A percentile compares a stretch with the other conserved stretches of the same genome.
These are phyloP conservation scores for Exophiala lecanii-corni DNA, from an alignment of 2,329 filamentous ascomycete genomes.

Conservation along the genomic window DNA sequence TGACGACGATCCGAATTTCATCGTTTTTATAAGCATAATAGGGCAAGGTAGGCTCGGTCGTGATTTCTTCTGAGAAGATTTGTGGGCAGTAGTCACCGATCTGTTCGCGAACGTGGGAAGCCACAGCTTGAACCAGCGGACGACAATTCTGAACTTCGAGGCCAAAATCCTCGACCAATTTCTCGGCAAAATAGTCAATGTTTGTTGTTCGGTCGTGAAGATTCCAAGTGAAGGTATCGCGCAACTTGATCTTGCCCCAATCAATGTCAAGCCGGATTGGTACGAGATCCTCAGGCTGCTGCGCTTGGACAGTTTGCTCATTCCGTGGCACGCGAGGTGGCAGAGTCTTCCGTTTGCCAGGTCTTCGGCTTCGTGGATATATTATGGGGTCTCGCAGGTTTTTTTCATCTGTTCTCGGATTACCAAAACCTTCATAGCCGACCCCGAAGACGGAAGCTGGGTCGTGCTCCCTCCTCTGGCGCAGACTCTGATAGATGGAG, in stretches of 20 bases:
- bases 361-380: conserved; percentile 73
- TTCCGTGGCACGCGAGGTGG: conserved; percentile 70
- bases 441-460: conserved; percentile 58
- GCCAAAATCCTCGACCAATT: conserved; percentile 78
- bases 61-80: conserved; percentile 81
- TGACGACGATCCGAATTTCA: conserved; percentile 94
- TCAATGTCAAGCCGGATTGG: conserved; percentile 90
- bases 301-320: conserved; percentile 78
- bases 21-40: conserved; percentile 97
- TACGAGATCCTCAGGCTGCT: conserved; percentile 85
- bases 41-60: conserved; percentile 81
- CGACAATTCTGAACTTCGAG: conserved; percentile 64
- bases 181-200: conserved; percentile 77
- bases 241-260: conserved; percentile 88
- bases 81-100: conserved; percentile 91
- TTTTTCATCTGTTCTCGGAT: conserved; percentile 68
- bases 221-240: conserved; percentile 99
- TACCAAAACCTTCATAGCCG: conserved; percentile 86
- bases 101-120: conserved; percentile 76
- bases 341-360: conserved; percentile 70
- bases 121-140: conserved; percentile 58
- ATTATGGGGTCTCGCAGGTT: conserved; percentile 63
- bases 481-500: conserved; percentile 63
- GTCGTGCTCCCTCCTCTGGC: conserved; percentile 55
- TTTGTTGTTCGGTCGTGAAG: conserved; percentile 81